A percentile compares a stretch with the other conserved stretches of the same genome.
Conservation (phyloP, 1,284 basidiomycete genomes). For the Ceratobasidium papillatum region DNA sequence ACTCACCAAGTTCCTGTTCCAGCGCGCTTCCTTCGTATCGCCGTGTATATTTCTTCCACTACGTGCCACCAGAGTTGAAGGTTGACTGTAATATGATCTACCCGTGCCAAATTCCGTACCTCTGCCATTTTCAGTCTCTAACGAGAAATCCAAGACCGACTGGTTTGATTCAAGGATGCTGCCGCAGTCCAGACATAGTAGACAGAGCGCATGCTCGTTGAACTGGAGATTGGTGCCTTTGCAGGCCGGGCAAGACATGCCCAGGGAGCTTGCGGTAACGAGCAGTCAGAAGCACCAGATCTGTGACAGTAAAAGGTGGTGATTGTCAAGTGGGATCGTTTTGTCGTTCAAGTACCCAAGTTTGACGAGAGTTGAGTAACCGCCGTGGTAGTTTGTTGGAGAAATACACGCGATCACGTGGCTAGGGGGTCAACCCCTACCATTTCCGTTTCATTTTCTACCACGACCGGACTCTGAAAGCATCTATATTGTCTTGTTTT, state of each 20-base stretch:
- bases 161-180: slow-evolving; percentile 25
- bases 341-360: neutral
- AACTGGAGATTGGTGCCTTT: slow-evolving; percentile 8
- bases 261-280: neutral
- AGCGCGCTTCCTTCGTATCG: slow-evolving; percentile 27
- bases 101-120: slow-evolving; percentile 39
- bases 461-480: neutral
- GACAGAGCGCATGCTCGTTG: slow-evolving; percentile 14
- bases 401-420: slow-evolving; percentile 20
- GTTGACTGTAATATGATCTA: slow-evolving; percentile 33
- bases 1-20: slow-evolving; percentile 24
- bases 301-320: neutral
- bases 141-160: slow-evolving; percentile 29
- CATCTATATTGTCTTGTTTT: neutral
- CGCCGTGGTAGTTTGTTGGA: neutral
- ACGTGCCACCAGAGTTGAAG: slow-evolving; percentile 38
- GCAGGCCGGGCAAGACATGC: slow-evolving; percentile 27
- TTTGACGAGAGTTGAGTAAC: neutral
- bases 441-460: neutral
- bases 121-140: slow-evolving; percentile 37
- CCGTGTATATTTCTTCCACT: slow-evolving; percentile 30
- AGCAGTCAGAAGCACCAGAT: neutral
- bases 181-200: slow-evolving; percentile 24
- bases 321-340: neutral
- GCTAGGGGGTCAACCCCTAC: neutral